Conservation (phyloP, 164 flowering plant genomes). For the Vitis amurensis region DNA sequence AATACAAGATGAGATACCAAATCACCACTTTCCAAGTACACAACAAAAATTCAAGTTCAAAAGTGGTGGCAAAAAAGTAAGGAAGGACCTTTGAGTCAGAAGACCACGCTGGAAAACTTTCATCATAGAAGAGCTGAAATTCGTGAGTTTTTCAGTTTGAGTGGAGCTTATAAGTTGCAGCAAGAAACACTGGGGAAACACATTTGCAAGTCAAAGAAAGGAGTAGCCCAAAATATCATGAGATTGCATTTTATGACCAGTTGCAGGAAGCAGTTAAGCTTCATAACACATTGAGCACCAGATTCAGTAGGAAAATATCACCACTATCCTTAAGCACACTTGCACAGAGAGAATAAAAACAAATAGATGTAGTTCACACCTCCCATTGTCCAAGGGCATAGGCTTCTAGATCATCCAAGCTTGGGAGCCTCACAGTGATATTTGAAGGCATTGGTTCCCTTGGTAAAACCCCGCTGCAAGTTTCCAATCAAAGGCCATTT, state of each 20-base stretch:
- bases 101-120: conserved; percentile 89
- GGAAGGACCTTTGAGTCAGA: conserved; percentile 62
- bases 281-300: conserved; percentile 4
- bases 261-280: conserved; percentile 9
- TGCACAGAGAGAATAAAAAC: conserved; percentile 9
- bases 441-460: conserved; percentile 82
- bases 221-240: background rate
- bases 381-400: conserved; percentile 94
- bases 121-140: conserved; percentile 84
- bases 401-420: conserved; percentile 74
- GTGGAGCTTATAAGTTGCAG: conserved; percentile 80
- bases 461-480: conserved; percentile 77
- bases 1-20: background rate
- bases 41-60: conserved; percentile 4
- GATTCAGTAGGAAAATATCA: background rate
- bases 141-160: conserved; percentile 67
- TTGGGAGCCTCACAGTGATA: conserved; percentile 78
- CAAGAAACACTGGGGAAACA: conserved; percentile 72
- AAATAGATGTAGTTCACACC: conserved; percentile 44
- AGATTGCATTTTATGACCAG: conserved; percentile 1
- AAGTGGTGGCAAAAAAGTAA: conserved; percentile 1
- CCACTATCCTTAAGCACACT: conserved; percentile 4
- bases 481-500: conserved; percentile 10
- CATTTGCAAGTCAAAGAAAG: conserved; percentile 22
- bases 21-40: background rate